A percentile compares a stretch with the other conserved stretches of the same genome.
phyloP scores from a whole-genome alignment of 352 stramenopile genomes.

The Pseudoperonospora humuli region DNA sequence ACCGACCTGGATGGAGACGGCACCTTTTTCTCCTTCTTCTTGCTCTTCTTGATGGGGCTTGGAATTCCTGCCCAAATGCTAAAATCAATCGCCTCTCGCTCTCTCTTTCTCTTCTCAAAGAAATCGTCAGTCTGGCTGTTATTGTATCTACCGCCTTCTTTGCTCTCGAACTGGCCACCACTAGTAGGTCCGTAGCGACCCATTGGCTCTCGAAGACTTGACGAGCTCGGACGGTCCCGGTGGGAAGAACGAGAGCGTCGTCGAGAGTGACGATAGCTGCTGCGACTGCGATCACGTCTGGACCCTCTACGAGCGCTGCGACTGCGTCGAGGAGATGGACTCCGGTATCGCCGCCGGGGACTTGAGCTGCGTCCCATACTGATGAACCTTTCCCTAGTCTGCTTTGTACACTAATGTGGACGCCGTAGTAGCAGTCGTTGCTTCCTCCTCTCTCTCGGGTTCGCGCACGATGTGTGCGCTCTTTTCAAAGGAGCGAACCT shows the following conservation, averaged over 20 bases:
- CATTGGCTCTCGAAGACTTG: conserved; percentile 21
- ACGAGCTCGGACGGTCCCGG: conserved; percentile 18
- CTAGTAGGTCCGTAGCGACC: conserved; percentile 21
- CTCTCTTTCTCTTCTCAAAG: conserved; percentile 62
- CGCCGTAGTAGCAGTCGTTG: too few relatives aligned
- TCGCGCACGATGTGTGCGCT: too few relatives aligned
- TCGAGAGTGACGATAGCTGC: conserved; percentile 7
- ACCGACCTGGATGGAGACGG: conserved; percentile 7
- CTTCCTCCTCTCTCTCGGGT: too few relatives aligned
- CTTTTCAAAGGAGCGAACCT: too few relatives aligned
- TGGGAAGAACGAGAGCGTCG: conserved; percentile 21
- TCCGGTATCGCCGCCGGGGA: conserved; percentile 18
- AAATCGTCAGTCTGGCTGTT: conserved; percentile 50
- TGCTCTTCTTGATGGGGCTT: conserved; percentile 48
- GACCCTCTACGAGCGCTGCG: conserved; percentile 17
- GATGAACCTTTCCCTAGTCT: too few relatives aligned
- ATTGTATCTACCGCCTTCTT: conserved; percentile 10
- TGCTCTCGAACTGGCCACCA: conserved; percentile 10
- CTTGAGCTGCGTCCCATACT: conserved; percentile 25
- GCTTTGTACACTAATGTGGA: too few relatives aligned
- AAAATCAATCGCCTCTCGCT: conserved; percentile 51
- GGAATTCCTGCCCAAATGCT: conserved; percentile 74
- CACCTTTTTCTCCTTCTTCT: conserved; percentile 34
- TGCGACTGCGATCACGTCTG: conserved; percentile 17
- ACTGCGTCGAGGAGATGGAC: conserved; percentile 17